A percentile compares a stretch with the other conserved stretches of the same genome.
These are phyloP conservation scores for Aspergillus egyptiacus DNA, from an alignment of 495 filamentous ascomycete genomes.

Conservation along the genomic window DNA sequence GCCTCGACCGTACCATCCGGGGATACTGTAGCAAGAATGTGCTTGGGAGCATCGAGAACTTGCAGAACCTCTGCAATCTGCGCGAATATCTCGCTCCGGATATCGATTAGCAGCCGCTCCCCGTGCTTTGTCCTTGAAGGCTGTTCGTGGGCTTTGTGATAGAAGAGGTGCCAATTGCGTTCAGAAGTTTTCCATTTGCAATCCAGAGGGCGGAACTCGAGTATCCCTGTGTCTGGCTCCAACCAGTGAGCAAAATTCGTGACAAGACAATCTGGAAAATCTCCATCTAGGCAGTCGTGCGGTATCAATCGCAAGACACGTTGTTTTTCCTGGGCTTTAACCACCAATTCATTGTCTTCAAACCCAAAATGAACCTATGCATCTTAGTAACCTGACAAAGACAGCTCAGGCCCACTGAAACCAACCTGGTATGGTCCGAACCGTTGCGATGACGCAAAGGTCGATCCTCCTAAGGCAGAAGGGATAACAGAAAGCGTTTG, in stretches of 20 bases:
- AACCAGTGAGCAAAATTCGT: slow-evolving; percentile 29
- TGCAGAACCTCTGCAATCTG: slow-evolving; percentile 25
- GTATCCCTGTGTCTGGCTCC: slow-evolving; percentile 41
- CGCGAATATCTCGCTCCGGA: slow-evolving; percentile 24
- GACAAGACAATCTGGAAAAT: slow-evolving; percentile 44
- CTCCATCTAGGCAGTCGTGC: slow-evolving; percentile 24
- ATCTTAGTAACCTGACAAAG: not conserved
- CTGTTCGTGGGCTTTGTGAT: slow-evolving; percentile 3
- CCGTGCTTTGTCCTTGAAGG: not conserved
- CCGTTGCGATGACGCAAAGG: slow-evolving; percentile 29
- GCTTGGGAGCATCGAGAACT: slow-evolving; percentile 24
- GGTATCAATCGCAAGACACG: slow-evolving; percentile 43
- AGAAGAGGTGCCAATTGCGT: slow-evolving; percentile 20
- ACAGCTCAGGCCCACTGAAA: not conserved
- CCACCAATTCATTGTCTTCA: slow-evolving; percentile 17
- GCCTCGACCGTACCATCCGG: slow-evolving; percentile 23
- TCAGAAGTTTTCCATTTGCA: slow-evolving; percentile 34
- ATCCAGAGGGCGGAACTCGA: slow-evolving; percentile 43
- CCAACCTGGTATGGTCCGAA: slow-evolving; percentile 24
- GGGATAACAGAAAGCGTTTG: slow-evolving; percentile 33
- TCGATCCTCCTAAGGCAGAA: slow-evolving; percentile 35
- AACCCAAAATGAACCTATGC: slow-evolving; percentile 35
- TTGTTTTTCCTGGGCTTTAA: slow-evolving; percentile 11
- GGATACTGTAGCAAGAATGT: slow-evolving; percentile 31
- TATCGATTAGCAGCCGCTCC: slow-evolving; percentile 23